A percentile compares a stretch with the other conserved stretches of the same genome.
phyloP scores from a whole-genome alignment of 495 filamentous ascomycete species.

The Penicillium pulvis region DNA sequence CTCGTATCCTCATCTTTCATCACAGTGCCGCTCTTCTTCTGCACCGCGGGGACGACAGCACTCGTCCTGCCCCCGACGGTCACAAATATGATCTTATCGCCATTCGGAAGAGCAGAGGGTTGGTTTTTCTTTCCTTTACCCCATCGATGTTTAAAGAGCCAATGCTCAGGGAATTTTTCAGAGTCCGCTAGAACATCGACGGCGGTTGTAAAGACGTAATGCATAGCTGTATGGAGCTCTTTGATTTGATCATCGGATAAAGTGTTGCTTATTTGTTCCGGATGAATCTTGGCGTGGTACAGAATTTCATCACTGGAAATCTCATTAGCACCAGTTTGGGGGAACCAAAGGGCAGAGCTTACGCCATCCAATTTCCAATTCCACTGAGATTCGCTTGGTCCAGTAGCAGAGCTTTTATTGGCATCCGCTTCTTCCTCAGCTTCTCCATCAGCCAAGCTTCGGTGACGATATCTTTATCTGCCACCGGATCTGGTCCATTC shows the following conservation, averaged over 20 bases:
- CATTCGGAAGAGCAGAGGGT: slow-evolving; percentile 68
- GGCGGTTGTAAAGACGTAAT: slow-evolving; percentile 76
- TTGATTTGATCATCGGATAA: slow-evolving; percentile 71
- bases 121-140: slow-evolving; percentile 82
- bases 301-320: slow-evolving; percentile 75
- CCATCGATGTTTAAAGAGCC: slow-evolving; percentile 93
- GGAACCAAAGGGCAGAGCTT: slow-evolving; percentile 25
- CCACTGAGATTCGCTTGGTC: slow-evolving; percentile 91
- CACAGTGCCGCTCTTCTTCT: slow-evolving; percentile 73
- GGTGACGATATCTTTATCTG: slow-evolving; percentile 76
- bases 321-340: slow-evolving; percentile 14
- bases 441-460: slow-evolving; percentile 69
- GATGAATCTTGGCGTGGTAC: slow-evolving; percentile 84
- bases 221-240: slow-evolving; percentile 69
- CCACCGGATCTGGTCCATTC: slow-evolving; percentile 91
- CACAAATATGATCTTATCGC: slow-evolving; percentile 77
- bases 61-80: slow-evolving; percentile 90
- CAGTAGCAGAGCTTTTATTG: slow-evolving; percentile 82
- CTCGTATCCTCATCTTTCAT: slow-evolving; percentile 37
- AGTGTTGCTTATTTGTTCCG: slow-evolving; percentile 87
- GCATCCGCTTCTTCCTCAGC: slow-evolving; percentile 71
- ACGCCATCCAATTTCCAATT: slow-evolving; percentile 95
- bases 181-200: slow-evolving; percentile 80
- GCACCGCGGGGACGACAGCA: slow-evolving; percentile 78
- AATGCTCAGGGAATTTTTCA: slow-evolving; percentile 80